Evolutionary conservation across 2,329 filamentous ascomycete genomes (phyloP).

Genomic region (Lachnellula cervina): DNA sequence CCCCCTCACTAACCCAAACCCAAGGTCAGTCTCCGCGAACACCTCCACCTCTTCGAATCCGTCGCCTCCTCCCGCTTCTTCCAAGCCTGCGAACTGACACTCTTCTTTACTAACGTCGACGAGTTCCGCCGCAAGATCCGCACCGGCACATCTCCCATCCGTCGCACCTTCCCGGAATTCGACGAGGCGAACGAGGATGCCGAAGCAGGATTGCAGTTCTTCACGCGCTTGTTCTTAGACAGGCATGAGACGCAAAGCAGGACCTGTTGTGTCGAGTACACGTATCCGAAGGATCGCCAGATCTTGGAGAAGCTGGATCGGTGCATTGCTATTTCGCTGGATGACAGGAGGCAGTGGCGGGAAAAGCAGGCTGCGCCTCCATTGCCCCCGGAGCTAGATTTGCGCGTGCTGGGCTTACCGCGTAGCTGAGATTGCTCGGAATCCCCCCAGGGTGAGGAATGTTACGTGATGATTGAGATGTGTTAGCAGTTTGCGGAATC

Average conservation of each 20-base stretch:
- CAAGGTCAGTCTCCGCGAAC: not conserved
- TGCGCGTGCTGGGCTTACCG: no score
- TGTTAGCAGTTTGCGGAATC: no score
- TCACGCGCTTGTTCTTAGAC: not conserved
- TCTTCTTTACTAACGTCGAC: not conserved
- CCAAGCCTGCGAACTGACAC: not conserved
- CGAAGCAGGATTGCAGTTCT: not conserved
- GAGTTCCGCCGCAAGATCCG: not conserved
- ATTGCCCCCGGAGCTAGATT: no score
- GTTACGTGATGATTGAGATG: no score
- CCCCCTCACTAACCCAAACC: not conserved
- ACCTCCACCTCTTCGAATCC: not conserved
- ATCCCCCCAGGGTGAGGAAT: no score
- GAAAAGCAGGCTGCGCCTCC: not conserved
- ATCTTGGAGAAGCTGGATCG: not conserved
- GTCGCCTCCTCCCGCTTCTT: not conserved
- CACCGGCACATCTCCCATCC: not conserved
- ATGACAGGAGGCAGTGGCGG: not conserved
- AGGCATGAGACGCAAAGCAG: not conserved
- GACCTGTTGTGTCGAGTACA: not conserved
- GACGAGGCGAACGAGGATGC: not conserved
- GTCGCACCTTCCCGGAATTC: not conserved
- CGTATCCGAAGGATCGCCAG: not conserved
- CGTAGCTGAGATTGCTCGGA: no score
- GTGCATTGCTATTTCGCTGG: not conserved